Conservation (phyloP, 768 basidiomycete species). For the Auricularia heimuer region DNA sequence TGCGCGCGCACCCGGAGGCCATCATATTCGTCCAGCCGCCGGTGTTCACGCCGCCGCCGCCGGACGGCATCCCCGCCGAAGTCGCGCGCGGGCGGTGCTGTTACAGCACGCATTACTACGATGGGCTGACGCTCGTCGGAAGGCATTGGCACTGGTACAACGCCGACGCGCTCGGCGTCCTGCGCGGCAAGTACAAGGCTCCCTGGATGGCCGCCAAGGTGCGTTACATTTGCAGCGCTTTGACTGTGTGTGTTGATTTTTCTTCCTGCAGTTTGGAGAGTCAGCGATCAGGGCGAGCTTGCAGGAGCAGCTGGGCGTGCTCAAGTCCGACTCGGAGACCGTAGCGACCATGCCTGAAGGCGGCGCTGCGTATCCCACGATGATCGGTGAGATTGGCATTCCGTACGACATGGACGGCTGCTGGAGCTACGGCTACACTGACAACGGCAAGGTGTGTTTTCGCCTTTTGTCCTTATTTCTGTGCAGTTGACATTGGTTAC, state of each 20-base stretch:
- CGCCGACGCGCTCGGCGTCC: constrained; percentile 85
- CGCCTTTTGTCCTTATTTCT: not conserved
- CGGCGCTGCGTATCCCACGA: constrained; percentile 60
- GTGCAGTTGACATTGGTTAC: not conserved
- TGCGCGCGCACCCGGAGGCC: constrained; percentile 62
- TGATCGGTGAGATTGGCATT: constrained; percentile 93
- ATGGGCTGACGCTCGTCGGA: constrained; percentile 87
- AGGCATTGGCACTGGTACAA: constrained; percentile 94
- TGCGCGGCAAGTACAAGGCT: constrained; percentile 70
- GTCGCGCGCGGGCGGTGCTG: constrained; percentile 55
- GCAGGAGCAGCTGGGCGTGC: constrained; percentile 70
- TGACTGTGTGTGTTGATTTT: too few species aligned
- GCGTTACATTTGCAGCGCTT: too few species aligned
- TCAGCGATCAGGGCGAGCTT: constrained; percentile 69
- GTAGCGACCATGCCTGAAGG: constrained; percentile 18
- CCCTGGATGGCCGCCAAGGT: constrained; percentile 56
- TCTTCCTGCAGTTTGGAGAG: constrained; percentile 48
- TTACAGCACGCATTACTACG: constrained; percentile 86
- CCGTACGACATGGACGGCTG: constrained; percentile 92
- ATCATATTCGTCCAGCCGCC: constrained; percentile 90
- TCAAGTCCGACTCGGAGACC: constrained; percentile 63
- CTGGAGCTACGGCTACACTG: constrained; percentile 57
- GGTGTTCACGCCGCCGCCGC: constrained; percentile 75
- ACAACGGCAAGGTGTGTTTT: constrained; percentile 36
- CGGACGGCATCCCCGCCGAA: constrained; percentile 33